phyloP scores from a whole-genome alignment of 371 early-diverging fungal species.

The Rhizopus delemar region DNA sequence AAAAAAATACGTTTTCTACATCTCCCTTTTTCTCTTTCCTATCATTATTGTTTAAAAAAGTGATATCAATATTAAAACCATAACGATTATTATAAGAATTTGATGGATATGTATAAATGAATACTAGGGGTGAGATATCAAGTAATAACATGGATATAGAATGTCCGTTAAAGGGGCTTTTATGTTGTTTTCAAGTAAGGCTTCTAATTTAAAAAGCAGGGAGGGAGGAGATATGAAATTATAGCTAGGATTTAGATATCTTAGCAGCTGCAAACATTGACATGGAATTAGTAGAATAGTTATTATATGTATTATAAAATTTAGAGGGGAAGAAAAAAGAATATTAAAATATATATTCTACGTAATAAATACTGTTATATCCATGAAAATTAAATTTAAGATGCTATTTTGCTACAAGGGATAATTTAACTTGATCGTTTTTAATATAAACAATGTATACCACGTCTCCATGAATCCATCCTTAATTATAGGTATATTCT shows the following conservation, averaged over 20 bases:
- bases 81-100: slow-evolving; percentile 67
- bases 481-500: too few relatives aligned
- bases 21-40: slow-evolving; percentile 3
- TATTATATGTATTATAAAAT: slow-evolving; percentile 80
- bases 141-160: slow-evolving; percentile 54
- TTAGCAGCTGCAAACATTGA: slow-evolving; percentile 14
- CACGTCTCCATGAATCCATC: too few relatives aligned
- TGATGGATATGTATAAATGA: slow-evolving; percentile 56
- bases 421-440: too few relatives aligned
- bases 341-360: too few relatives aligned
- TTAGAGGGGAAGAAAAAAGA: slow-evolving; percentile 59
- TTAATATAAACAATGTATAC: too few relatives aligned
- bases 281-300: slow-evolving; percentile 62
- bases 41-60: slow-evolving; percentile 20
- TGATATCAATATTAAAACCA: slow-evolving; percentile 53
- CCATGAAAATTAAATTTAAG: too few relatives aligned
- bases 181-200: slow-evolving; percentile 26
- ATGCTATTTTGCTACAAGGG: too few relatives aligned
- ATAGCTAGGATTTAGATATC: slow-evolving; percentile 44
- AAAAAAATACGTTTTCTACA: too few relatives aligned
- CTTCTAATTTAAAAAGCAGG: slow-evolving; percentile 33
- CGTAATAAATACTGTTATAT: too few relatives aligned
- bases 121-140: slow-evolving; percentile 61
- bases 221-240: slow-evolving; percentile 50
- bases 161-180: slow-evolving; percentile 28